Evolutionary conservation across 306 rosid genomes (phyloP), one percentile per base, ranked within the genome.

Genomic region (Notholithocarpus densiflorus): DNA sequence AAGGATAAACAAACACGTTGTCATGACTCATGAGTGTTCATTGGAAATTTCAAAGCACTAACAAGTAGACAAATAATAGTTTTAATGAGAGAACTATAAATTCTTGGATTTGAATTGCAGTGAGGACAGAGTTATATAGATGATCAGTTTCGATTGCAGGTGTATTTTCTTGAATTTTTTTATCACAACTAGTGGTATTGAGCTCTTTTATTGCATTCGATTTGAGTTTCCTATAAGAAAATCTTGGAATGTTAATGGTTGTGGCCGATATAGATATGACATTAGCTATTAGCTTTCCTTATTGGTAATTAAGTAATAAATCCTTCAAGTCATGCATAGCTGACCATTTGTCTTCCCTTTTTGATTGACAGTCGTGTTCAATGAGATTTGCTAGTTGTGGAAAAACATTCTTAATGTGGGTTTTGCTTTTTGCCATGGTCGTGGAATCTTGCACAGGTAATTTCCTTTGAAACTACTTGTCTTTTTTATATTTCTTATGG

Each of bases 341-440:
- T 71, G 76, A 51, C 65, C 17, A 20, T 37, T 52, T 53, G 68
- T 54, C 70, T 83, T 23, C 77, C 29, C 18, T 68, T 29, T 48
- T 3, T 27, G 59, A 29, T 81, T 57, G 68, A 77, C 92, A 93
- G 98, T 97, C 99, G 74, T 96, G 99, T 86, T 96, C 99, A 51
- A 93, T 96, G 98, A 96, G 99, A 57, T 96, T 96, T 86, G 99
- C 99, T 75, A 96, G 98, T 72, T 97, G 98, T 79, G 99, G 99
- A 77, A 90, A 83, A 87, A 96, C 99, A 69, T 96, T 96, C 85
- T 96, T 96, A 83, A 86, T 93, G 21, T 96, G 99, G 99, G 99
- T 31, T 31, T 31, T 31, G 34, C 6, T 31, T 31, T 31, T 5
- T 31, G 34, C 34, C 34, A 31, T 31, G 5, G 34, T 4, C 34